Percentiles rank a stretch among this genome's conserved stretches.
Conservation (phyloP, 345 rosid species). For the Ceriops tagal region DNA sequence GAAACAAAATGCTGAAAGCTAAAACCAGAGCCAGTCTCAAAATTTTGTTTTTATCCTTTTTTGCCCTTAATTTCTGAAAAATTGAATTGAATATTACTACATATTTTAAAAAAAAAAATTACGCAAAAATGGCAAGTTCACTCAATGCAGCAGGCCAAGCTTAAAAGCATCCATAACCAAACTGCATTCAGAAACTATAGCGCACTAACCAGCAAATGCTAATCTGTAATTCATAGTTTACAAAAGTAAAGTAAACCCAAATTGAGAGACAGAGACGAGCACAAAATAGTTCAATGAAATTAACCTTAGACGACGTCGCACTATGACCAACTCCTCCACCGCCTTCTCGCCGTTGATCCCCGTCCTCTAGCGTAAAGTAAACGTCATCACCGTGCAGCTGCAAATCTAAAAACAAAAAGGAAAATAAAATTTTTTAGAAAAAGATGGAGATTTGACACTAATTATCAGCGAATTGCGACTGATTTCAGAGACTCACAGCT, state of each 20-base stretch:
- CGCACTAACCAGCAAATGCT: no score
- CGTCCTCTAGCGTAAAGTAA: constrained; percentile 71
- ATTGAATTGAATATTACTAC: no score
- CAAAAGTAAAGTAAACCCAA: neutral
- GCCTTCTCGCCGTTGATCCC: constrained; percentile 46
- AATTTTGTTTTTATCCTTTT: no score
- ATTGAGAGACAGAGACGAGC: neutral
- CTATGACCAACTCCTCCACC: constrained; percentile 29
- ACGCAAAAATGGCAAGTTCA: no score
- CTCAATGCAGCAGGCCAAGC: no score
- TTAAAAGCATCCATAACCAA: no score
- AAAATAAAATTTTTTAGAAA: neutral
- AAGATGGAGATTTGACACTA: neutral
- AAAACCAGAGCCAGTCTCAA: no score
- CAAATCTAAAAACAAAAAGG: constrained; percentile 47
- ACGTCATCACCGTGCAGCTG: constrained; percentile 85
- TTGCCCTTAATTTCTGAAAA: no score
- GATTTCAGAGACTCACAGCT: constrained; percentile 40
- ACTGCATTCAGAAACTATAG: no score
- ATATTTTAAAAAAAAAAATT: no score
- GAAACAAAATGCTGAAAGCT: no score
- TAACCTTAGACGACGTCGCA: constrained; percentile 46
- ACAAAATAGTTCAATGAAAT: neutral
- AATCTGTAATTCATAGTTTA: no score
- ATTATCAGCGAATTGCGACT: neutral